A percentile compares a stretch with the other conserved stretches of the same genome.
phyloP scores from a whole-genome alignment of 345 rosid genomes.

The Citrus cavaleriei region DNA sequence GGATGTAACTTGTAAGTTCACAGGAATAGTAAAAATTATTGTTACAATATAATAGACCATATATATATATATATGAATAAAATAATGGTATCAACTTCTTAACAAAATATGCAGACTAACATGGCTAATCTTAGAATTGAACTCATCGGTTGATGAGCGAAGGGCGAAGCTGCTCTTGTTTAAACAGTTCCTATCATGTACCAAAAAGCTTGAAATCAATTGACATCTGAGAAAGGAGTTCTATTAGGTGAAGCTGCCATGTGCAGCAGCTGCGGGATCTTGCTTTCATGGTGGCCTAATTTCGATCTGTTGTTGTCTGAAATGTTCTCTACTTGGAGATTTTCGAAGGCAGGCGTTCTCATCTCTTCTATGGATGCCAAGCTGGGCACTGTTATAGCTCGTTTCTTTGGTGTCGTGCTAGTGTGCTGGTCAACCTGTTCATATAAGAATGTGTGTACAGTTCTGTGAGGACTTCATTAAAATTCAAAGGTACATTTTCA shows the following conservation, averaged over 20 bases:
- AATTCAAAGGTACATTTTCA: background rate
- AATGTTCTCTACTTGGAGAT: constrained; percentile 15
- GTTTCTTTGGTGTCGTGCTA: constrained; percentile 47
- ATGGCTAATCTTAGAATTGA: background rate
- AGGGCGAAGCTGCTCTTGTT: background rate
- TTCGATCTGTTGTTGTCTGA: constrained; percentile 24
- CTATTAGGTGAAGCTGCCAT: constrained; percentile 42
- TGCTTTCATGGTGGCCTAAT: constrained; percentile 28
- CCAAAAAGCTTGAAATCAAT: constrained; percentile 18
- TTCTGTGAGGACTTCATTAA: background rate
- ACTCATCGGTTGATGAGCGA: constrained; percentile 47
- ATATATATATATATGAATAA: no score
- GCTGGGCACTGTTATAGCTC: constrained; percentile 58
- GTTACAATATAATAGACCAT: no score
- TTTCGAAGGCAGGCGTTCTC: constrained; percentile 32
- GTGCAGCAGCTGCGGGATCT: constrained; percentile 19
- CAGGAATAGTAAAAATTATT: no score
- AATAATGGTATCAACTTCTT: no score
- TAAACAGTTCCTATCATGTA: no score
- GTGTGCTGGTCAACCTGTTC: constrained; percentile 59
- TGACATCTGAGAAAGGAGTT: constrained; percentile 65
- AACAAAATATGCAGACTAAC: background rate
- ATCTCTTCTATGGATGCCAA: constrained; percentile 64
- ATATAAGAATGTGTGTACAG: background rate
- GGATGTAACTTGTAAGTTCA: no score